Percentiles rank a stretch among this genome's conserved stretches.
These are phyloP conservation scores for Colletotrichum sp. DNA, from an alignment of 2,329 filamentous ascomycete genomes.

Conservation along the genomic window DNA sequence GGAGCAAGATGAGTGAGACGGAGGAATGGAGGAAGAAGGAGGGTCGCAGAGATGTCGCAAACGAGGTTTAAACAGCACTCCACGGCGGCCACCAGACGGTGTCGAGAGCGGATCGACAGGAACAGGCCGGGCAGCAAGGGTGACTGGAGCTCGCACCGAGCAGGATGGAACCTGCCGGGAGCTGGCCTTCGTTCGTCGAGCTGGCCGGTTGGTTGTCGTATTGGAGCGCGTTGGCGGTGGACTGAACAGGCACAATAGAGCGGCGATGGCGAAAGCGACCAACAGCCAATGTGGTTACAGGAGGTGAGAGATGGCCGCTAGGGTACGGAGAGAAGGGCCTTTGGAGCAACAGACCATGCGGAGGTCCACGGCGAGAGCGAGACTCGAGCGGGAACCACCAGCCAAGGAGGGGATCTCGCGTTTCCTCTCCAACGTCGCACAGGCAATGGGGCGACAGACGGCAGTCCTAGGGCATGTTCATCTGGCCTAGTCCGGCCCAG, in stretches of 20 bases:
- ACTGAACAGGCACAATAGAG: background rate
- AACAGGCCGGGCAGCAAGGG: background rate
- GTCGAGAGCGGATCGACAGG: conserved; percentile 10
- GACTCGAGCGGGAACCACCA: background rate
- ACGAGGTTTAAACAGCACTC: conserved; percentile 16
- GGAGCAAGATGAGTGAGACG: background rate
- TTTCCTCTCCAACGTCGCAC: conserved; percentile 19
- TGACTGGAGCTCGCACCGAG: background rate
- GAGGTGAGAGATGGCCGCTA: background rate
- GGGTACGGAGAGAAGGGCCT: background rate
- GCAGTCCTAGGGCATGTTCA: background rate
- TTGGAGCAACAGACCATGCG: background rate
- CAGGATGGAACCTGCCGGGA: conserved; percentile 17
- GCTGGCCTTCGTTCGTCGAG: background rate
- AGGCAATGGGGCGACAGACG: conserved; percentile 19
- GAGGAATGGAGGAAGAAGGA: background rate
- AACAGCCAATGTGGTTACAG: conserved; percentile 1
- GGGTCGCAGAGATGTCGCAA: conserved; percentile 9
- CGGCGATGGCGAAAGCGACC: conserved; percentile 3
- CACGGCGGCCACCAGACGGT: background rate
- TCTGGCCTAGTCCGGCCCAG: conserved; percentile 3
- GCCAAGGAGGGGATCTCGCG: background rate
- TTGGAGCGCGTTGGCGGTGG: background rate
- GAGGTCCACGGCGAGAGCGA: background rate
- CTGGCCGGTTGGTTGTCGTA: conserved; percentile 6